Base-by-base conservation (phyloP, 257 asterid species). In the Fraxinus excelsior region DNA sequence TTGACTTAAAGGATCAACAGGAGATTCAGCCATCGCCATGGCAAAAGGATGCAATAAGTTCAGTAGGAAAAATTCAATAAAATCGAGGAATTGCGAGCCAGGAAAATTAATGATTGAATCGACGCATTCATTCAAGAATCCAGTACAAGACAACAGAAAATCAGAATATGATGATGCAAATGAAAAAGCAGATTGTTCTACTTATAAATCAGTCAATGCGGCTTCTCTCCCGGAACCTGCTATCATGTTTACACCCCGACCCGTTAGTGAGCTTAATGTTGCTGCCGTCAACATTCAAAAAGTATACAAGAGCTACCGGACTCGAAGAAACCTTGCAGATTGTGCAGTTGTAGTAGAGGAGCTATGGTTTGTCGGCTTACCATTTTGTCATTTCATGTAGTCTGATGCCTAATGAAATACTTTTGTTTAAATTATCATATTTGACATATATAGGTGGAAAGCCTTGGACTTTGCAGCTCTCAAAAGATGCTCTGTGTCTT, bases 391-490 rank as follows among this genome's bases (percentile, higher is more conserved):
- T 31, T 31, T 31, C 34, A 31, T 31, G 34, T 31, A 31, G 34
- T 31, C 34, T 31, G 34, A 3, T 31, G 5, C 34, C 34, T 31
- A 3, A 3, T 31, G 5, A 31, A 31, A 5, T 31, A 25, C 13
- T 42, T 68, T 74, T 1, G 70, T 19, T 74, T 79, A 73, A 11
- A 34, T 29, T 76, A 13, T 32, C 0, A 42, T 76, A 74, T 67
- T 68, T 68, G 38, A 5, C 69, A 46, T 79, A 16, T 83, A 10
- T 51, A 87, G 91, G 89, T 87, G 91, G 91, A 87, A 85, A 62
- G 88, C 88, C 1, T 82, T 87, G 76, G 91, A 85, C 44, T 85
- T 79, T 32, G 88, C 85, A 23, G 87, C 86, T 70, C 87, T 87
- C 2, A 81, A 82, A 66, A 70, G 73, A 74, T 85, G 88, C 70